Evolutionary conservation across 1,139 yeast species (phyloP), one percentile per base, ranked within the genome.

Genomic region (Pichia sp.): DNA sequence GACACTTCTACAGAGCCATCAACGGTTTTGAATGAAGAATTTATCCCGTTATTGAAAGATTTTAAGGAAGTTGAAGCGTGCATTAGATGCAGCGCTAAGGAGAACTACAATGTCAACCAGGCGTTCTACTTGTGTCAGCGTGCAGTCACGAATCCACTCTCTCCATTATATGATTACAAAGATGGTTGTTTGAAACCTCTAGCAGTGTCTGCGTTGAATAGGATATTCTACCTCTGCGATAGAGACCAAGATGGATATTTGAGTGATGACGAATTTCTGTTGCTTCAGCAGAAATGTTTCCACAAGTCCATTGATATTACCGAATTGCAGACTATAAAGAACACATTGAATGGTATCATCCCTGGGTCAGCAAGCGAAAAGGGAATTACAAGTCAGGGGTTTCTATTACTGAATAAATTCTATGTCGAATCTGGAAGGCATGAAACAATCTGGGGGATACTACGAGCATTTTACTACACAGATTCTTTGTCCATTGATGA

Each of bases 41-140:
- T 93, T 72, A 78, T 89, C 8, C 96, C 97, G 0, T 76, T 92
- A 45, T 73, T 93, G 65, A 84, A 88, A 65, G 97, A 93, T 65
- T 93, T 87, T 71, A 93, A 93, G 68, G 98, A 93, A 66, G 87
- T 93, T 36, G 98, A 90, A 67, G 87, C 96, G 0, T 90, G 97
- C 62, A 82, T 93, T 29, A 75, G 96, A 57, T 84, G 95, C 64
- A 86, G 95, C 64, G 97, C 97, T 1, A 85, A 85, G 64, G 79
- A 78, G 26, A 85, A 84, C 61, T 78, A 83, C 62, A 90, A 92
- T 67, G 92, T 92, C n/a, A 92, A 87, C 59, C 81, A 80, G 56
- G 90, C 96, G 1, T 90, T 92, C 64, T 93, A 93, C 68, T 72
- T 93, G 31, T 93, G 99, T 65, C 96, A 90, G 68, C 71, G 97